Conservation (phyloP, 1,139 yeast genomes). For the Magnusiomyces sp. region DNA sequence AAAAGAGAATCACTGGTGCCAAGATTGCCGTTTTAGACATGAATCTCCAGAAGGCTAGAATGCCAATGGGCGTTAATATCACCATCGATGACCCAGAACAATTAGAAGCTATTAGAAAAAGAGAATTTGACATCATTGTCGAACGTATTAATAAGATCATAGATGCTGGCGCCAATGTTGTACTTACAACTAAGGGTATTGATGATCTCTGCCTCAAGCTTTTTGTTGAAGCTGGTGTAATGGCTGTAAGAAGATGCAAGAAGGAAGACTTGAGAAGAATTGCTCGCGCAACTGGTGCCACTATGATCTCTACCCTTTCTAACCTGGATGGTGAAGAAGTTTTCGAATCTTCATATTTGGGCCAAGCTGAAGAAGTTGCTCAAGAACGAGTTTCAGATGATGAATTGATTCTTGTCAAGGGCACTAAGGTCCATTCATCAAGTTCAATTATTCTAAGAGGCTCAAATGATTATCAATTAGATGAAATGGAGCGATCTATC, state of each 20-base stretch:
- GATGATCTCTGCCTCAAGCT: conserved; percentile 94
- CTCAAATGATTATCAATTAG: conserved; percentile 89
- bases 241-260: conserved; percentile 97
- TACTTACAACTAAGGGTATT: conserved; percentile 94
- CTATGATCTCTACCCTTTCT: conserved; percentile 76
- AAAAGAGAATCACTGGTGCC: conserved; percentile 60
- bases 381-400: conserved; percentile 93
- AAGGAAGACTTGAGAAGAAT: conserved; percentile 94
- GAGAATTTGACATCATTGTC: conserved; percentile 85
- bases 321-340: conserved; percentile 97
- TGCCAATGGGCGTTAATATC: conserved; percentile 98
- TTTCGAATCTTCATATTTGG: conserved; percentile 79
- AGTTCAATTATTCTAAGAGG: conserved; percentile 92
- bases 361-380: conserved; percentile 84
- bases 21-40: conserved; percentile 91
- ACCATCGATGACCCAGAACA: conserved; percentile 97
- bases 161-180: conserved; percentile 92
- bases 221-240: conserved; percentile 90
- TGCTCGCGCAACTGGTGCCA: conserved; percentile 97
- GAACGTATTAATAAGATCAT: conserved; percentile 85
- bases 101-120: conserved; percentile 87
- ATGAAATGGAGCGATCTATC: conserved; percentile 96
- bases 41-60: conserved; percentile 89
- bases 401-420: conserved; percentile 91
- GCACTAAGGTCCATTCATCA: conserved; percentile 88